Conservation (phyloP, 352 stramenopile genomes). For the Phytopythium oedochilum region DNA sequence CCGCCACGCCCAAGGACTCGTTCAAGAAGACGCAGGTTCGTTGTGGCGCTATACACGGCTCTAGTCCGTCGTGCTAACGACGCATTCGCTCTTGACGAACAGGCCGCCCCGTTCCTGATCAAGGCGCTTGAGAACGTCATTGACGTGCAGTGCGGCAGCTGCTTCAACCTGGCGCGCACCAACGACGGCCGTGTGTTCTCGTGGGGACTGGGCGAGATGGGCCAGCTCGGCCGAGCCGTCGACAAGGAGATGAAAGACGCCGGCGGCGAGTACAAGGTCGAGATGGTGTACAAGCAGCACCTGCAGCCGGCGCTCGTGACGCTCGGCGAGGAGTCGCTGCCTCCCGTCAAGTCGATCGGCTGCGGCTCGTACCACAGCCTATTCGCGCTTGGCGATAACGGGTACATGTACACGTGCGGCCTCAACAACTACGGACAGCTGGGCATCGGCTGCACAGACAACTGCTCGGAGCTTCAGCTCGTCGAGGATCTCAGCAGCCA, state of each 20-base stretch:
- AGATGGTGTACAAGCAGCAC: constrained; percentile 77
- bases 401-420: constrained; percentile 89
- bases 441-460: constrained; percentile 87
- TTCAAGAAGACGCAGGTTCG: constrained; percentile 79
- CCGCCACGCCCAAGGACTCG: constrained; percentile 43
- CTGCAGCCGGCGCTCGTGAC: constrained; percentile 70
- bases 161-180: constrained; percentile 84
- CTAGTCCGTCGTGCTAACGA: neutral
- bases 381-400: constrained; percentile 51
- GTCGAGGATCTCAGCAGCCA: constrained; percentile 64
- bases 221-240: constrained; percentile 73
- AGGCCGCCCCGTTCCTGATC: constrained; percentile 47
- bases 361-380: constrained; percentile 89
- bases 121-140: constrained; percentile 55
- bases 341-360: constrained; percentile 74
- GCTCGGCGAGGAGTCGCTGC: constrained; percentile 42
- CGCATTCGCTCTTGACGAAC: neutral
- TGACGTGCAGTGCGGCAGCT: constrained; percentile 78
- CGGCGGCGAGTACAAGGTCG: constrained; percentile 63
- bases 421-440: constrained; percentile 98
- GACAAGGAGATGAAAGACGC: constrained; percentile 60
- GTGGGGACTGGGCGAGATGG: constrained; percentile 90
- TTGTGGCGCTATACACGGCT: neutral
- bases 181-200: constrained; percentile 88
- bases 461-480: constrained; percentile 60